A percentile compares a stretch with the other conserved stretches of the same genome.
Evolutionary conservation across 768 basidiomycete species (phyloP).

Genomic region (Kwoniella sp.): DNA sequence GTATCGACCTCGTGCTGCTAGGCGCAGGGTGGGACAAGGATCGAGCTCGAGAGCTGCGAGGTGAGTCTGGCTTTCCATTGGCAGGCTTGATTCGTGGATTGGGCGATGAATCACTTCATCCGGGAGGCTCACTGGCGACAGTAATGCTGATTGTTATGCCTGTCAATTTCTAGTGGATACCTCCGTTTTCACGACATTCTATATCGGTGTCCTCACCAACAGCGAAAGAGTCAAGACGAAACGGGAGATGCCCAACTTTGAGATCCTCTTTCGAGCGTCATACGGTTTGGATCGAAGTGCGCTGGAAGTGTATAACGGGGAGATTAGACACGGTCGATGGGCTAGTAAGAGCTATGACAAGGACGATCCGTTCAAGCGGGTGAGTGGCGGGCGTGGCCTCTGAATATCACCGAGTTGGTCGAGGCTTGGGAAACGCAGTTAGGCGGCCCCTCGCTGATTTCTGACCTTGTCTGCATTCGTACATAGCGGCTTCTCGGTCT

Average conservation of each 20-base stretch:
- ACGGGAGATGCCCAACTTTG: conserved; percentile 64
- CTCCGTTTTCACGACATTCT: conserved; percentile 75
- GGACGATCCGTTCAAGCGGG: conserved; percentile 49
- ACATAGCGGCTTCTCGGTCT: conserved; percentile 51
- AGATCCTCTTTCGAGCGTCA: conserved; percentile 72
- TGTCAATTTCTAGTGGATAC: conserved; percentile 69
- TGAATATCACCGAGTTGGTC: not conserved
- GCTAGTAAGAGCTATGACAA: conserved; percentile 42
- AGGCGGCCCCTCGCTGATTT: too few relatives aligned
- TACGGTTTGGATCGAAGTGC: conserved; percentile 72
- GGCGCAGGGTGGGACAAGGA: conserved; percentile 80
- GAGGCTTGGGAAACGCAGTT: conserved; percentile 6
- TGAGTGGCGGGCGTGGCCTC: conserved; percentile 21
- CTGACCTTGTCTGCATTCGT: too few relatives aligned
- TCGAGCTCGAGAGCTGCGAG: conserved; percentile 73
- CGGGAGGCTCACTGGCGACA: too few relatives aligned
- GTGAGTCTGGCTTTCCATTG: too few relatives aligned
- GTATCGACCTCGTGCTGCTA: conserved; percentile 74
- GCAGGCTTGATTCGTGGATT: too few relatives aligned
- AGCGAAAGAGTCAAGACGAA: conserved; percentile 54
- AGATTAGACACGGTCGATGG: conserved; percentile 57
- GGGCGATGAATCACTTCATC: conserved; percentile 14
- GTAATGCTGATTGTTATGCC: conserved; percentile 9
- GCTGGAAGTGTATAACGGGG: conserved; percentile 73
- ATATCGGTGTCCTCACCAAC: conserved; percentile 70